These are phyloP conservation scores for Phytophthora chlamydospora DNA, from an alignment of 352 stramenopile genomes.

Conservation along the genomic window DNA sequence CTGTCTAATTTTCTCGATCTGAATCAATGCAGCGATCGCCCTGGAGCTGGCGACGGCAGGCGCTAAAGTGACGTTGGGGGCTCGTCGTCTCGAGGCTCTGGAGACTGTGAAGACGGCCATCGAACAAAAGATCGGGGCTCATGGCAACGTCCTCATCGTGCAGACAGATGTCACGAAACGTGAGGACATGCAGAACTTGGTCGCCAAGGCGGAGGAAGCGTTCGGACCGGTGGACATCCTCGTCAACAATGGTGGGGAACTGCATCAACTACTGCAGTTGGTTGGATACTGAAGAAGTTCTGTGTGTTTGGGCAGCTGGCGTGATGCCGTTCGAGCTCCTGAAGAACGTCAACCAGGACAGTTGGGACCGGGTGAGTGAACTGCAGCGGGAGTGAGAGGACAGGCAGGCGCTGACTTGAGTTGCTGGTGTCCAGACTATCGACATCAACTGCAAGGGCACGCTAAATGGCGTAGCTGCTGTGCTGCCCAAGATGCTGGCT, in stretches of 20 bases:
- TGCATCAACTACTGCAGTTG: neutral
- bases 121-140: slow-evolving; percentile 28
- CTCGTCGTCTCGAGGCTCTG: slow-evolving; percentile 68
- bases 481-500: slow-evolving; percentile 76
- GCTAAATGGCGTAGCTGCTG: slow-evolving; percentile 86
- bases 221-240: slow-evolving; percentile 89
- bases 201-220: slow-evolving; percentile 55
- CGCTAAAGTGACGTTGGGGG: slow-evolving; percentile 84
- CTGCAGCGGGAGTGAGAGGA: too few species aligned
- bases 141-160: slow-evolving; percentile 45
- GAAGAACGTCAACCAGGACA: slow-evolving; percentile 91
- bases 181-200: slow-evolving; percentile 65
- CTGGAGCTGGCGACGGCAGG: slow-evolving; percentile 70
- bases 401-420: neutral
- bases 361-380: slow-evolving; percentile 76
- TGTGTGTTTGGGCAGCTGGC: slow-evolving; percentile 50
- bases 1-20: slow-evolving; percentile 2
- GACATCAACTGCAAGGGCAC: slow-evolving; percentile 95
- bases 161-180: slow-evolving; percentile 77
- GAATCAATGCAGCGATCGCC: slow-evolving; percentile 56
- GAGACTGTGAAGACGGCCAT: slow-evolving; percentile 52
- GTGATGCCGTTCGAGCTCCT: slow-evolving; percentile 94
- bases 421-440: slow-evolving; percentile 58
- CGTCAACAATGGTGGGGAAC: slow-evolving; percentile 80
- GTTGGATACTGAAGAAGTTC: neutral